Evolutionary conservation across 2,329 filamentous ascomycete genomes (phyloP).

Genomic region (Ophiostoma sp.): DNA sequence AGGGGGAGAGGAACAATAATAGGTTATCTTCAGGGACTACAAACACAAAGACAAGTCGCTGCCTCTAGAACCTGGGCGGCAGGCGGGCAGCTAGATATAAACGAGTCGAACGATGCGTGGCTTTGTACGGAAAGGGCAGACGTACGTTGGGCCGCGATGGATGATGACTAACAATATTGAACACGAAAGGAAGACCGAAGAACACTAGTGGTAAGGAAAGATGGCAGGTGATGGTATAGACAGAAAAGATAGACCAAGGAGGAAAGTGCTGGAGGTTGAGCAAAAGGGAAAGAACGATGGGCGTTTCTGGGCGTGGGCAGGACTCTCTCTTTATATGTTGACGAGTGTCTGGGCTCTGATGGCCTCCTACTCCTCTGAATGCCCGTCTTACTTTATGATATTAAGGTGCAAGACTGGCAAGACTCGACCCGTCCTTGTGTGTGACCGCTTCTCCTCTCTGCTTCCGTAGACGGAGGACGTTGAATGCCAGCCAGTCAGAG

Average conservation of each 20-base stretch:
- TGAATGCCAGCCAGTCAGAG: background rate
- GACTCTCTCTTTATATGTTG: background rate
- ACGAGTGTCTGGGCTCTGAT: background rate
- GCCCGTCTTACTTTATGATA: too few relatives aligned
- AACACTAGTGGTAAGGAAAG: background rate
- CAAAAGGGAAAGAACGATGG: background rate
- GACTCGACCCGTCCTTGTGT: background rate
- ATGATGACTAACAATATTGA: background rate
- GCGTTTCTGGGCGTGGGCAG: background rate
- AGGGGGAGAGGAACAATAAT: background rate
- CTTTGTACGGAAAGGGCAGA: background rate
- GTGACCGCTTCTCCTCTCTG: conserved; percentile 4
- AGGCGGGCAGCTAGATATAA: background rate
- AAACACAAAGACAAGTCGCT: background rate
- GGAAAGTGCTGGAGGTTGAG: background rate
- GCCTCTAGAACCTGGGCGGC: background rate
- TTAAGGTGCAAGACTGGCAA: background rate
- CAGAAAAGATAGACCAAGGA: background rate
- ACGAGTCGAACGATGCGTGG: background rate
- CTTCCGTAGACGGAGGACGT: conserved; percentile 18
- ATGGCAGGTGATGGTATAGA: background rate
- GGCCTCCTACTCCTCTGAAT: too few relatives aligned
- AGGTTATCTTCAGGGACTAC: background rate
- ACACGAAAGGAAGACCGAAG: background rate
- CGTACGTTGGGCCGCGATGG: background rate